phyloP scores from a whole-genome alignment of 192 early-diverging fungal species.

The Chytriomyces sp. region DNA sequence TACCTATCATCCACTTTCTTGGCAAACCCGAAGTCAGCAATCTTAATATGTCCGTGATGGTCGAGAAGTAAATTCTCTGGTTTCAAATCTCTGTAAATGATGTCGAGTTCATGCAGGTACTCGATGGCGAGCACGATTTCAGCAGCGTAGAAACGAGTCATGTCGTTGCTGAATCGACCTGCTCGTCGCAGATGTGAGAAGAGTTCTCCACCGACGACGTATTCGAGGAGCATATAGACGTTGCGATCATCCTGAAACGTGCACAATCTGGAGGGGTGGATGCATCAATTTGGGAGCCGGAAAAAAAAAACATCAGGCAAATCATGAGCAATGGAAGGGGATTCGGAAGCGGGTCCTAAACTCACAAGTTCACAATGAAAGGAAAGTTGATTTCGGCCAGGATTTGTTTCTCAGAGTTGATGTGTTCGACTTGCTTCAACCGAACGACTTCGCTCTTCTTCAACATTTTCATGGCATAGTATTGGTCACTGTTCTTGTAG shows the following conservation, averaged over 20 bases:
- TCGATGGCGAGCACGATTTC: constrained; percentile 96
- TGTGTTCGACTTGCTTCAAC: constrained; percentile 65
- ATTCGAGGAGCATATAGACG: constrained; percentile 95
- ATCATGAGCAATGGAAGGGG: neutral
- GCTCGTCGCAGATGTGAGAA: constrained; percentile 94
- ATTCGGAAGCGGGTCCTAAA: neutral
- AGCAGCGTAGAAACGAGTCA: constrained; percentile 94
- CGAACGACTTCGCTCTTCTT: constrained; percentile 62
- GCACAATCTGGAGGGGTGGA: constrained; percentile 66
- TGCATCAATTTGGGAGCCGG: constrained; percentile 2
- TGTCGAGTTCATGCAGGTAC: constrained; percentile 90
- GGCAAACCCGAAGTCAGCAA: constrained; percentile 98
- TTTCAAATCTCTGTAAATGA: constrained; percentile 97
- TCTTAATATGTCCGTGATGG: constrained; percentile 90
- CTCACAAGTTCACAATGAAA: constrained; percentile 63
- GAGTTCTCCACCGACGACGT: constrained; percentile 94
- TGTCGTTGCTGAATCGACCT: constrained; percentile 90
- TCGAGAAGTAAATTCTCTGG: constrained; percentile 86
- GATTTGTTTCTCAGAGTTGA: constrained; percentile 64
- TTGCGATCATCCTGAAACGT: constrained; percentile 95
- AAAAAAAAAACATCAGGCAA: neutral
- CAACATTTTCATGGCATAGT: constrained; percentile 75
- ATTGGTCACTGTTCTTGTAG: constrained; percentile 78
- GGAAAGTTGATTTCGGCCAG: constrained; percentile 53
- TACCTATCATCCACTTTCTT: constrained; percentile 80